Evolutionary conservation across 345 rosid genomes (phyloP).

Genomic region (Salix koriyanagi): DNA sequence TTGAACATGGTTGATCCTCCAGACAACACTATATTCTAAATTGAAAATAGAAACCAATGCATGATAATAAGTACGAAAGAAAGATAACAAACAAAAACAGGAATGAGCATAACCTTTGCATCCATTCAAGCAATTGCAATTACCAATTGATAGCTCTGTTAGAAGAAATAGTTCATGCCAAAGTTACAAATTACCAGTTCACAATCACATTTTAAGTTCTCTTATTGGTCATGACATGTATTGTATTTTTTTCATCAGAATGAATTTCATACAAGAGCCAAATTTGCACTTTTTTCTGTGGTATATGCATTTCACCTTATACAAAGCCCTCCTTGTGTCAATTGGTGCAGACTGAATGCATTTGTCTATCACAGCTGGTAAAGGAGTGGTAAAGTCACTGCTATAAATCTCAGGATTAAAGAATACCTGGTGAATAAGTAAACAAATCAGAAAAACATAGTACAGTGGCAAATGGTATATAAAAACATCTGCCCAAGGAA

Average conservation of each 20-base stretch:
- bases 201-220: not conserved
- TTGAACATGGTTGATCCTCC: constrained; percentile 99
- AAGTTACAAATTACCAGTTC: not conserved
- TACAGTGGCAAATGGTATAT: constrained; percentile 7
- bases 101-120: not conserved
- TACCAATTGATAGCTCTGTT: not conserved
- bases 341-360: constrained; percentile 97
- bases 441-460: constrained; percentile 15
- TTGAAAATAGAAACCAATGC: constrained; percentile 13
- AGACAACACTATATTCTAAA: constrained; percentile 89
- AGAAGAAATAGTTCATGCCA: not conserved
- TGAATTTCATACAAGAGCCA: constrained; percentile 6
- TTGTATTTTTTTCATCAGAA: not conserved
- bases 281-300: not conserved
- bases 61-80: not conserved
- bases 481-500: constrained; percentile 8
- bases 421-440: constrained; percentile 60
- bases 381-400: constrained; percentile 65
- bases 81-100: not conserved
- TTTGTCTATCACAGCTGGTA: constrained; percentile 85
- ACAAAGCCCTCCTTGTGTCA: constrained; percentile 95
- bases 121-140: not conserved
- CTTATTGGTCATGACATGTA: not conserved
- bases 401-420: constrained; percentile 91
- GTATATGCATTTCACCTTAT: constrained; percentile 53